Percentiles rank a stretch among this genome's conserved stretches.
Evolutionary conservation across 768 basidiomycete genomes (phyloP).

Genomic region (Podaxis mareebaensis): DNA sequence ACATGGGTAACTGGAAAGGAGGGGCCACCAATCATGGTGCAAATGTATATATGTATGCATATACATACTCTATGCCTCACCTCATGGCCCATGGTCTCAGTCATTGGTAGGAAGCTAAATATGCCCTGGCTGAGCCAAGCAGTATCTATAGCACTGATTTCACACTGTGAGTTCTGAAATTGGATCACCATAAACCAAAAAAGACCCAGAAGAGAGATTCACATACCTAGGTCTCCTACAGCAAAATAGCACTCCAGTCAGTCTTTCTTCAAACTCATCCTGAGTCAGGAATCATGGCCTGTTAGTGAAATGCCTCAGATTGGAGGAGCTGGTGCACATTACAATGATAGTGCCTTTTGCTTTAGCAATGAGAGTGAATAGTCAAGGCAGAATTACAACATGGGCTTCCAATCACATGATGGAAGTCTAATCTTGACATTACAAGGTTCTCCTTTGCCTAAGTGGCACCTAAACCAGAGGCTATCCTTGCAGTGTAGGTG

Average conservation of each 20-base stretch:
- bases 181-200: not conserved
- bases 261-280: constrained; percentile 64
- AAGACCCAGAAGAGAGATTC: not conserved
- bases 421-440: no score
- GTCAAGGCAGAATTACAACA: no score
- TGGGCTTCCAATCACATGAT: no score
- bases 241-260: constrained; percentile 68
- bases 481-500: no score
- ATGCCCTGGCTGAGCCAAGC: not conserved
- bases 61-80: no score
- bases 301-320: not conserved
- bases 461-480: no score
- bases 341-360: constrained; percentile 66
- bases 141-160: constrained; percentile 54
- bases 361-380: not conserved
- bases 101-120: not conserved
- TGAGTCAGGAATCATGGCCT: constrained; percentile 22
- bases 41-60: no score
- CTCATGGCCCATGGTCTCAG: not conserved
- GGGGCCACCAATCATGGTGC: no score
- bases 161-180: constrained; percentile 48
- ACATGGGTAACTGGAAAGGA: no score
- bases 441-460: no score
- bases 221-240: constrained; percentile 61
- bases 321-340: constrained; percentile 41